Conservation (phyloP, 2,329 filamentous ascomycete species). For the Verticillium longisporum region DNA sequence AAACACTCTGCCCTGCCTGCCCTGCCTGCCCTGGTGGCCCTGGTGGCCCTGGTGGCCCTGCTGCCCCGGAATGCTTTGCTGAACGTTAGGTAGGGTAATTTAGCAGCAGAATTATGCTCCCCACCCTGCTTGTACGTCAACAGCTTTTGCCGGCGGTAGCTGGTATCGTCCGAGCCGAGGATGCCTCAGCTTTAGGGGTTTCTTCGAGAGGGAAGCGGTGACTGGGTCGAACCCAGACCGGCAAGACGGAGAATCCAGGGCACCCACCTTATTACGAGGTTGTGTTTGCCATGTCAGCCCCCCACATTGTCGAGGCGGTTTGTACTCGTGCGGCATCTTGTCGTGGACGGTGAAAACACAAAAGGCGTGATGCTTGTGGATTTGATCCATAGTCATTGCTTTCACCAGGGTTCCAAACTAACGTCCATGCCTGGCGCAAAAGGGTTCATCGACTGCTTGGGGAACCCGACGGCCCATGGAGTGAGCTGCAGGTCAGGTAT, state of each 20-base stretch:
- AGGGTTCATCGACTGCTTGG: too few species aligned
- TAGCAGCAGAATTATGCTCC: neutral
- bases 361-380: neutral
- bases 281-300: neutral
- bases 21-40: too few species aligned
- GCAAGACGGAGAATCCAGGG: neutral
- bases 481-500: neutral
- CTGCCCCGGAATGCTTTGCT: neutral
- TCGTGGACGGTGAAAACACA: neutral
- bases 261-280: neutral
- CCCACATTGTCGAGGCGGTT: neutral
- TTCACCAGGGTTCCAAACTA: too few species aligned
- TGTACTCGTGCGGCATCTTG: neutral
- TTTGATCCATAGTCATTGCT: too few species aligned
- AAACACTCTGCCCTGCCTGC: neutral
- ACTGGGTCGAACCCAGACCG: neutral
- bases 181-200: neutral
- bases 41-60: neutral
- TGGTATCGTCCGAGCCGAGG: neutral
- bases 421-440: neutral
- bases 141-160: neutral
- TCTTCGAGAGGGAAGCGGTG: neutral
- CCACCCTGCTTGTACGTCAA: neutral
- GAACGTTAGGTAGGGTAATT: neutral
- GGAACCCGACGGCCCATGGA: neutral